Conservation (phyloP, 805 yeast genomes). For the Saturnispora serradocipensis region DNA sequence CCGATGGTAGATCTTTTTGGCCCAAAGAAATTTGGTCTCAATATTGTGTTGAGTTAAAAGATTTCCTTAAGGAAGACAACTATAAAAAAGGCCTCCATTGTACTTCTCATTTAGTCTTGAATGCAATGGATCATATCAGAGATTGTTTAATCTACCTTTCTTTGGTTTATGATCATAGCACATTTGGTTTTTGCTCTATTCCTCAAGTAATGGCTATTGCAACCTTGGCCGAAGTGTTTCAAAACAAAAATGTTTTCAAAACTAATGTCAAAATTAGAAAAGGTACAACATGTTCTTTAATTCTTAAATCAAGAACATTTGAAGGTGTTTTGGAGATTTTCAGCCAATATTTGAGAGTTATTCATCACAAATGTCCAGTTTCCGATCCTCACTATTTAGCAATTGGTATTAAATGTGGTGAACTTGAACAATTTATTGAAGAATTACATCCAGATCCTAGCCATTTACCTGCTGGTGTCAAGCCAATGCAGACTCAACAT, state of each 20-base stretch:
- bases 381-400: constrained; percentile 79
- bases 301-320: constrained; percentile 64
- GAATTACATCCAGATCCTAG: constrained; percentile 49
- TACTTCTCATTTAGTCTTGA: constrained; percentile 69
- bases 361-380: constrained; percentile 72
- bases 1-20: constrained; percentile 92
- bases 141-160: constrained; percentile 72
- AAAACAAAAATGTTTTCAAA: constrained; percentile 65
- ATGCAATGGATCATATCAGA: constrained; percentile 68
- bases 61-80: constrained; percentile 45
- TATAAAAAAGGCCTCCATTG: constrained; percentile 56
- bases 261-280: constrained; percentile 79
- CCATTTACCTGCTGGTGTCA: constrained; percentile 48
- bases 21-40: constrained; percentile 90
- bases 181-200: constrained; percentile 88
- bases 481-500: constrained; percentile 36
- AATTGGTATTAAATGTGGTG: constrained; percentile 78
- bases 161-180: constrained; percentile 67
- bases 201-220: constrained; percentile 99
- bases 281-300: constrained; percentile 74
- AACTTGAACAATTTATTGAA: constrained; percentile 83
- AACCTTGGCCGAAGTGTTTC: constrained; percentile 76
- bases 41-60: constrained; percentile 55
- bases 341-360: constrained; percentile 59
- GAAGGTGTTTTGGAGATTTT: constrained; percentile 72